Conservation (phyloP, 2,329 filamentous ascomycete species). For the Aspergillus hortae region DNA sequence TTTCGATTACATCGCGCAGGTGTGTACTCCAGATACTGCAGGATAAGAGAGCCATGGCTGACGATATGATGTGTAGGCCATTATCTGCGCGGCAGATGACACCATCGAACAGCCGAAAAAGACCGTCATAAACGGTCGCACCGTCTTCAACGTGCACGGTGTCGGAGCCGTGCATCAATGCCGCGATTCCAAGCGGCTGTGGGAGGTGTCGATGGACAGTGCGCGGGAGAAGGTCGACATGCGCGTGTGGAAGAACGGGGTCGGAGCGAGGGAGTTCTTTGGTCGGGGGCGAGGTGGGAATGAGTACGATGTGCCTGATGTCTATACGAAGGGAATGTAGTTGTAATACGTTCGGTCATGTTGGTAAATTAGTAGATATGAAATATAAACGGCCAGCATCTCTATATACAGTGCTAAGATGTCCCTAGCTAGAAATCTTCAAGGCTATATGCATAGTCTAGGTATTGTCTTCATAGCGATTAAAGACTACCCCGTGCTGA, state of each 20-base stretch:
- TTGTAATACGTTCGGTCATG: not conserved
- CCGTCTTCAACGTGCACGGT: conserved; percentile 1
- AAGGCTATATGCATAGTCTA: not conserved
- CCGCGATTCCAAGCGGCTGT: conserved; percentile 3
- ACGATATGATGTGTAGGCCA: not conserved
- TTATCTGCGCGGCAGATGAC: conserved; percentile 12
- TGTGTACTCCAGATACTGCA: not conserved
- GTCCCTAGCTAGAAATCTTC: not conserved
- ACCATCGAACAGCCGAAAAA: conserved; percentile 7
- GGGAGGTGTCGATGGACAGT: not conserved
- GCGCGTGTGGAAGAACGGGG: not conserved
- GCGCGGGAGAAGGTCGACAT: not conserved
- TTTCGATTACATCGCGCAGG: conserved; percentile 16
- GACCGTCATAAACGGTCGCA: not conserved
- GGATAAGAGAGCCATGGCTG: not conserved
- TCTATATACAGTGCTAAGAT: not conserved
- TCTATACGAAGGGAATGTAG: not conserved
- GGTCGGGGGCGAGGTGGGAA: not conserved
- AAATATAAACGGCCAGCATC: not conserved
- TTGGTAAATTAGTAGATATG: not conserved
- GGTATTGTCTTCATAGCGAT: not conserved
- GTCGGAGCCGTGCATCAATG: conserved; percentile 1
- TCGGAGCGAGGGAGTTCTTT: not conserved
- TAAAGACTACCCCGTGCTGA: not conserved
- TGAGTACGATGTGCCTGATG: not conserved